phyloP scores from a whole-genome alignment of 805 yeast genomes.

The Myxozyma monticola region DNA sequence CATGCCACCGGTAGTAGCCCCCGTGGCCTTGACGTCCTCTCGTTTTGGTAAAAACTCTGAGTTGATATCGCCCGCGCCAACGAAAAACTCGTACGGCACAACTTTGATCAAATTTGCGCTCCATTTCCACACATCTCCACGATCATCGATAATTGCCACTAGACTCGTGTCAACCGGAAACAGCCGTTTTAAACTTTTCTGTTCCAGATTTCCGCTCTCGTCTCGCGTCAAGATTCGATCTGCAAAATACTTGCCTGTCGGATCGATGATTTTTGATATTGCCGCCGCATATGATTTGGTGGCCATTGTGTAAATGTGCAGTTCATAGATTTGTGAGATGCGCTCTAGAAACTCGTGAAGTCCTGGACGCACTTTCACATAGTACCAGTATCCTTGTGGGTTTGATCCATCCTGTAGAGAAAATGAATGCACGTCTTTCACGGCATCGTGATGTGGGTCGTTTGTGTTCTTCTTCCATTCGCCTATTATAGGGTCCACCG shows the following conservation, averaged over 20 bases:
- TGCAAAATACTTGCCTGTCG: slow-evolving; percentile 80
- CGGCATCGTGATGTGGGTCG: slow-evolving; percentile 81
- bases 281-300: slow-evolving; percentile 89
- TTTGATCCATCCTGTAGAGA: slow-evolving; percentile 64
- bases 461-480: slow-evolving; percentile 89
- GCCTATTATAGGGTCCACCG: slow-evolving; percentile 95
- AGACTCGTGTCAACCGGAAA: slow-evolving; percentile 95
- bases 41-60: slow-evolving; percentile 88
- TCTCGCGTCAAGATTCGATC: slow-evolving; percentile 90
- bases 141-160: slow-evolving; percentile 95
- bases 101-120: slow-evolving; percentile 86
- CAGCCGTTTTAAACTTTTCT: slow-evolving; percentile 79
- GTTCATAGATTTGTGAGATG: slow-evolving; percentile 68
- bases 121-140: slow-evolving; percentile 99
- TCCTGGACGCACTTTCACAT: slow-evolving; percentile 90
- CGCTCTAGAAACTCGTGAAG: slow-evolving; percentile 66
- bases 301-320: slow-evolving; percentile 98
- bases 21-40: slow-evolving; percentile 12
- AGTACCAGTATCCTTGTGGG: slow-evolving; percentile 59
- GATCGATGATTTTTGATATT: slow-evolving; percentile 89
- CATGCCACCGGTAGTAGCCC: slow-evolving; percentile 19
- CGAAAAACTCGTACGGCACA: slow-evolving; percentile 92
- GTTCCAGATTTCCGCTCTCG: slow-evolving; percentile 90
- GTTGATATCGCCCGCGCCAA: slow-evolving; percentile 96
- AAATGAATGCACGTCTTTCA: slow-evolving; percentile 78